A percentile compares a stretch with the other conserved stretches of the same genome.
phyloP scores from a whole-genome alignment of 2,329 filamentous ascomycete species.

The Alternaria hordeiaustralica region DNA sequence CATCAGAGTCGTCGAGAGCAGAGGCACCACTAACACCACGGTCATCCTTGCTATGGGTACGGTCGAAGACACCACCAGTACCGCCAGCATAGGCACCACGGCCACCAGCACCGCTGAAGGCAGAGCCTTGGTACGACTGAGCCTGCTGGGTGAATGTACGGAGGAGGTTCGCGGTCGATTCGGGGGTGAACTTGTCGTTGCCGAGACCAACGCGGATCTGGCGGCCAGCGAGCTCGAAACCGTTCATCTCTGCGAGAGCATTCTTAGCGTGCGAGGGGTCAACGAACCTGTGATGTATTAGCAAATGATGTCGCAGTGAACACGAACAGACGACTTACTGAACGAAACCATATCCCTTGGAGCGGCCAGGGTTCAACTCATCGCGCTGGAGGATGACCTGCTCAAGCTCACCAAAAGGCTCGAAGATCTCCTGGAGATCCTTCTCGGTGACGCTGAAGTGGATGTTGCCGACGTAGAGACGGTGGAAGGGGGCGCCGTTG shows the following conservation, averaged over 20 bases:
- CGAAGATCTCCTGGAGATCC: slow-evolving; percentile 94
- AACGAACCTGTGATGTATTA: slow-evolving; percentile 73
- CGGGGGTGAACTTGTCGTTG: slow-evolving; percentile 99
- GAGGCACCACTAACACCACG: slow-evolving; percentile 88
- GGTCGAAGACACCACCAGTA: slow-evolving; percentile 77
- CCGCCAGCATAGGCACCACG: slow-evolving; percentile 83
- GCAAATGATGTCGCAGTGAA: background rate
- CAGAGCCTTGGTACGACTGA: slow-evolving; percentile 79
- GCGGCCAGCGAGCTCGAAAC: slow-evolving; percentile 95
- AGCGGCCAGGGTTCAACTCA: slow-evolving; percentile 65
- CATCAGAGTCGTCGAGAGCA: slow-evolving; percentile 95
- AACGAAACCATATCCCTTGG: slow-evolving; percentile 94
- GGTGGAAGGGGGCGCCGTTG: slow-evolving; percentile 92
- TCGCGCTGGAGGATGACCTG: slow-evolving; percentile 98
- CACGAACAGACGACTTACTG: slow-evolving; percentile 70
- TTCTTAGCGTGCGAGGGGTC: slow-evolving; percentile 91
- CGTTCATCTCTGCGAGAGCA: slow-evolving; percentile 98
- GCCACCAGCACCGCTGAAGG: slow-evolving; percentile 88
- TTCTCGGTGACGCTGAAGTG: slow-evolving; percentile 99
- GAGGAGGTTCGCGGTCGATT: slow-evolving; percentile 90
- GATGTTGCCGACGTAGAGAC: slow-evolving; percentile 98
- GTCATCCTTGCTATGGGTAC: slow-evolving; percentile 86
- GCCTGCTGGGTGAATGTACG: slow-evolving; percentile 80
- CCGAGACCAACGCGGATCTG: slow-evolving; percentile 98
- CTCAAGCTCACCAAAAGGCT: slow-evolving; percentile 96